Evolutionary conservation across 164 flowering plant genomes (phyloP), one percentile per base, ranked within the genome.

Genomic region (Akebia trifoliata): DNA sequence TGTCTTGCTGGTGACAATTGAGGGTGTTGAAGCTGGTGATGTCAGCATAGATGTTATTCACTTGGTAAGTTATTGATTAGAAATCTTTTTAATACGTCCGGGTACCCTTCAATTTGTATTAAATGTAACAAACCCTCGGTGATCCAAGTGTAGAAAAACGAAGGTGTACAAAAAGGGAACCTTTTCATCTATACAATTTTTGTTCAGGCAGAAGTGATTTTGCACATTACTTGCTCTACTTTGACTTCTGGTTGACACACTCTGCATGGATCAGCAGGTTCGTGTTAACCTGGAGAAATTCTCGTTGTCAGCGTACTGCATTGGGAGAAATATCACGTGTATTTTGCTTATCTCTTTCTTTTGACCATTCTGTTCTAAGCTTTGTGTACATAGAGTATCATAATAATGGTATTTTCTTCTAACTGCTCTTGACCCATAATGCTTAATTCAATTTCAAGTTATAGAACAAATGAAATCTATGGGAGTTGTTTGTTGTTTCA

Each of bases 21-120:
- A 85, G 72, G 95, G 95, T 59, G 95, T 81, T 28, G 90, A 86
- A 70, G 92, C 95, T 46, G 84, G 84, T 0, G 88, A 86, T 69
- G 94, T 90, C 72, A 85, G 92, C 81, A 90, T 86, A 22, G 97
- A 90, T 60, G 88, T 83, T 32, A 80, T 90, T 71, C 97, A 90
- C 68, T 69, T 90, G 86, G 97, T 90, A 75, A 70, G 87, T 64
- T 57, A 18, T n/a, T 44, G 14, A 6, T 21, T 22, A 50, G 15
- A n/a, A 17, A 0, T 50, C 44, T 25, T 20, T 18, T 20, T 6
- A 15, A 2, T 4, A 15, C 20, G 6, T 35, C n/a, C 17, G 29
- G 36, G 17, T 15, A 28, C 17, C 26, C 32, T 28, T 12, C n/a
- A 26, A 10, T 26, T 26, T 1, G 34, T 40, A 40, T 11, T 7